Conservation (phyloP, 371 early-diverging fungal species). For the Mortierella sp. region DNA sequence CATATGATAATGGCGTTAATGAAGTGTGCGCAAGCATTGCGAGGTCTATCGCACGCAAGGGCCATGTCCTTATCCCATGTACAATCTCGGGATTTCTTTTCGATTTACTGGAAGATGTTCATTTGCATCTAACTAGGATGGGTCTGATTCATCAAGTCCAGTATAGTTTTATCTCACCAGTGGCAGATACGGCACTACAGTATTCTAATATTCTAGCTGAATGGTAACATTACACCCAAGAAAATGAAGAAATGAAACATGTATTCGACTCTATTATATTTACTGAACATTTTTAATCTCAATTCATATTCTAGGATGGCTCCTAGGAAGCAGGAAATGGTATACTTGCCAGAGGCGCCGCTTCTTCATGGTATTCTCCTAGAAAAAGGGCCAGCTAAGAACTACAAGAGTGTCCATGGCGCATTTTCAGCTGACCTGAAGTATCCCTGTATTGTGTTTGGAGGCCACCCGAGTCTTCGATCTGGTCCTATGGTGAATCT, state of each 20-base stretch:
- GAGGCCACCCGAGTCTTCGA: conserved; percentile 65
- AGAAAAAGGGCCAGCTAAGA: conserved; percentile 59
- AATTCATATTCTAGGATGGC: conserved; percentile 68
- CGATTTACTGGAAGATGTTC: conserved; percentile 78
- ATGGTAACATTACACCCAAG: conserved; percentile 66
- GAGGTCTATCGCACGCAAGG: conserved; percentile 68
- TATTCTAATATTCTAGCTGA: conserved; percentile 90
- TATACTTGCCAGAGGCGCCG: conserved; percentile 71
- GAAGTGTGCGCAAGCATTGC: conserved; percentile 56
- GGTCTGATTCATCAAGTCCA: conserved; percentile 72
- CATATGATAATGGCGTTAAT: conserved; percentile 47
- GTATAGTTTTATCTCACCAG: conserved; percentile 77
- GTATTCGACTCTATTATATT: not conserved
- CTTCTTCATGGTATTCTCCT: conserved; percentile 67
- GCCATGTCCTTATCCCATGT: conserved; percentile 80
- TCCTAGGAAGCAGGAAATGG: conserved; percentile 63
- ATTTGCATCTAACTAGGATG: conserved; percentile 63
- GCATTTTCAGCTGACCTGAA: conserved; percentile 57
- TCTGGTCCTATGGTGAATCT: conserved; percentile 60
- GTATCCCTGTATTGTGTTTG: conserved; percentile 77
- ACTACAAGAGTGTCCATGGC: conserved; percentile 58
- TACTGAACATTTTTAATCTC: not conserved
- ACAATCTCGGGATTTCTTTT: conserved; percentile 78
- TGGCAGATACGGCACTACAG: conserved; percentile 82
- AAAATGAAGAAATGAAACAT: not conserved